Evolutionary conservation across 2,329 filamentous ascomycete species (phyloP).

Genomic region (Pyrenochaeta sp.): DNA sequence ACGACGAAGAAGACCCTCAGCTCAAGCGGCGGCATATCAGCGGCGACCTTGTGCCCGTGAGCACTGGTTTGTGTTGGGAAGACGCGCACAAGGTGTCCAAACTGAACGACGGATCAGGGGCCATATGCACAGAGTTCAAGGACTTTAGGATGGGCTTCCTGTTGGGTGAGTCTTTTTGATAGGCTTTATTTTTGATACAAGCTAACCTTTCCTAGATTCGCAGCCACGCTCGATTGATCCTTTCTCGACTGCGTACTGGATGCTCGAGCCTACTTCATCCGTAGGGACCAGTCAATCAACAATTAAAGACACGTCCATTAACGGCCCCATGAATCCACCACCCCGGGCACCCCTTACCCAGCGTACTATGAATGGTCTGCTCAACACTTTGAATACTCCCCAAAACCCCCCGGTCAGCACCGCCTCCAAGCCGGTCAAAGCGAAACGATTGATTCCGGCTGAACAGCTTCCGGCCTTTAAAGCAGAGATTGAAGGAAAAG

Average conservation of each 20-base stretch:
- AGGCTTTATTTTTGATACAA: neutral
- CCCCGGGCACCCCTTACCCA: constrained; percentile 52
- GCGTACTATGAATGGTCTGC: constrained; percentile 45
- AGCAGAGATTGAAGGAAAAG: constrained; percentile 71
- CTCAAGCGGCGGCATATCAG: constrained; percentile 66
- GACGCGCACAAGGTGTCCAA: constrained; percentile 55
- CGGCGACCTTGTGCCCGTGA: constrained; percentile 77
- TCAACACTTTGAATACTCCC: constrained; percentile 41
- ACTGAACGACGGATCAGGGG: constrained; percentile 55
- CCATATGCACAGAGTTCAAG: constrained; percentile 60
- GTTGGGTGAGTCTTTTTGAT: constrained; percentile 62
- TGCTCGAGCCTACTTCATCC: constrained; percentile 35
- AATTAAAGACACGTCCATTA: constrained; percentile 23
- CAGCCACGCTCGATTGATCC: constrained; percentile 76
- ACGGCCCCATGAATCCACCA: constrained; percentile 50
- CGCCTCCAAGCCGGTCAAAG: constrained; percentile 46
- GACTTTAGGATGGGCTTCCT: constrained; percentile 79
- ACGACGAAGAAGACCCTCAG: constrained; percentile 75
- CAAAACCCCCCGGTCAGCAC: constrained; percentile 25
- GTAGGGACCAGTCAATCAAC: constrained; percentile 12
- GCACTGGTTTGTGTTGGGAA: constrained; percentile 86
- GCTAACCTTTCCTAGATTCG: constrained; percentile 47
- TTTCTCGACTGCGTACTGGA: constrained; percentile 85
- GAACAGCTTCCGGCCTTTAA: constrained; percentile 74
- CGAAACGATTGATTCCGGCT: constrained; percentile 61